These are phyloP conservation scores for Elongisporangium undulatum DNA, from an alignment of 352 stramenopile species.

Conservation along the genomic window DNA sequence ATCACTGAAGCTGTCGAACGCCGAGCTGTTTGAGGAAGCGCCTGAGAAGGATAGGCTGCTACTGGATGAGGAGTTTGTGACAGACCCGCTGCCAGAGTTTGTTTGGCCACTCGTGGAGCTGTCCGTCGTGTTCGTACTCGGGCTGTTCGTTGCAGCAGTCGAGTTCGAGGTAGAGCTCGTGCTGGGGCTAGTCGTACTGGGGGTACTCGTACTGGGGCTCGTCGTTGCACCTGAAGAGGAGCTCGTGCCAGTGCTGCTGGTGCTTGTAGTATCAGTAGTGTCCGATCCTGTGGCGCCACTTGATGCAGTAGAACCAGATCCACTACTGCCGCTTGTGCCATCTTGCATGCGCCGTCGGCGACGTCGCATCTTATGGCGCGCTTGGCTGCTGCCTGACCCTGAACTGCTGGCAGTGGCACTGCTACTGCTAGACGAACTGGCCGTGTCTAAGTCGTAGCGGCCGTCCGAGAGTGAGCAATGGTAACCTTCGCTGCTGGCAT, in stretches of 20 bases:
- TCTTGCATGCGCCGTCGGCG: not conserved
- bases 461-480: conserved; percentile 33
- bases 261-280: not conserved
- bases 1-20: not conserved
- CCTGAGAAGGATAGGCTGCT: not conserved
- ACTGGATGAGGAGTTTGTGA: not conserved
- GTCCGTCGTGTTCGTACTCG: not conserved
- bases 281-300: not conserved
- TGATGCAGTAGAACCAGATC: not conserved
- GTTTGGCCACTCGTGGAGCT: not conserved
- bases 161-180: not conserved
- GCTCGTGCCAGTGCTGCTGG: not conserved
- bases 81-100: not conserved
- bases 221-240: not conserved
- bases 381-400: not conserved
- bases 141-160: too few species aligned
- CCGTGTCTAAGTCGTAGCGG: conserved; percentile 16
- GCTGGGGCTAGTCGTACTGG: not conserved
- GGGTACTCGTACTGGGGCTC: not conserved
- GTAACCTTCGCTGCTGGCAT: conserved; percentile 25
- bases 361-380: not conserved
- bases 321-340: not conserved
- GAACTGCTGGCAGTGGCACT: not conserved
- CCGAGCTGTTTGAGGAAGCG: not conserved
- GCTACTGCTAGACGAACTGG: not conserved